A percentile compares a stretch with the other conserved stretches of the same genome.
These are phyloP conservation scores for Emergomyces pasteurianus DNA, from an alignment of 2,329 filamentous ascomycete species.

Conservation along the genomic window DNA sequence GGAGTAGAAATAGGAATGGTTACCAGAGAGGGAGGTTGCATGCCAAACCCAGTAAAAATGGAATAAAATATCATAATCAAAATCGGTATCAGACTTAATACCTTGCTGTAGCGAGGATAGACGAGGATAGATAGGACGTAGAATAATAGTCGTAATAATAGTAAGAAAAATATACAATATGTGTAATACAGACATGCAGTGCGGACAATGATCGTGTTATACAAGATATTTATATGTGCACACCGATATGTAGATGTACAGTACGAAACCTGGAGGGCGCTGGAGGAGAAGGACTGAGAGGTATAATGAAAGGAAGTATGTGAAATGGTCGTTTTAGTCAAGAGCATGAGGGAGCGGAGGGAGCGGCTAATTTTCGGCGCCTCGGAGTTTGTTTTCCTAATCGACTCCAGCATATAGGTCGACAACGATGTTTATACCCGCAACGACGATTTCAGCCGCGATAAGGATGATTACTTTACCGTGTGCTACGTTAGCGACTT, in stretches of 20 bases:
- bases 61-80: neutral
- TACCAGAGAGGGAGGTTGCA: neutral
- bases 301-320: neutral
- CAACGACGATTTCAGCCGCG: conserved; percentile 86
- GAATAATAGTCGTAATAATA: neutral
- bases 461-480: conserved; percentile 78
- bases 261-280: too few relatives aligned
- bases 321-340: neutral
- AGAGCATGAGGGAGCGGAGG: neutral
- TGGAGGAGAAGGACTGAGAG: neutral
- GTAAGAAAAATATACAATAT: neutral
- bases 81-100: neutral
- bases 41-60: neutral
- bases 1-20: neutral
- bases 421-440: conserved; percentile 86
- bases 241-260: neutral
- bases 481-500: neutral
- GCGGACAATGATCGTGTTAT: neutral
- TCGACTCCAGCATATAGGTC: conserved; percentile 68
- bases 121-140: neutral
- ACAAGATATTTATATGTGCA: neutral
- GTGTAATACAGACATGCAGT: neutral
- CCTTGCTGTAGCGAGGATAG: neutral
- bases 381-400: conserved; percentile 18
- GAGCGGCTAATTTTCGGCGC: neutral